Base-by-base conservation (phyloP, 805 yeast genomes). In the Wickerhamomyces pijperi region DNA sequence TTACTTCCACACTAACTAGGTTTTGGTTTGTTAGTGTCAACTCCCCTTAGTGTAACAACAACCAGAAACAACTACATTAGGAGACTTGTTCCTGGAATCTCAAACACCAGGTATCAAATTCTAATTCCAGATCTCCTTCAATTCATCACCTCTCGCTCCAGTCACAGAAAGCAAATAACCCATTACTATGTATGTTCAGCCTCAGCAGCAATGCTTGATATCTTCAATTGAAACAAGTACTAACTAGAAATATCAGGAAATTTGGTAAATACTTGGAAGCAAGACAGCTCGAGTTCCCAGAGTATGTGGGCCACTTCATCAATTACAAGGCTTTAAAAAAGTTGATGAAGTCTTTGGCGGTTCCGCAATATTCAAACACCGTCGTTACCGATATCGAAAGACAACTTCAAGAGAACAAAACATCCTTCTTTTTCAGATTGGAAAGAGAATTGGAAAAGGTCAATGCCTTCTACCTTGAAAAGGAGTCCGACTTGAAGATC, bases 381-480 rank as follows among this genome's bases (percentile, higher is more conserved):
- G 43, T 43, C 15, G 44, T 32, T 39, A 35, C 54, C 36, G 55
- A 60, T 44, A 63, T 69, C 14, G 74, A 74, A 46, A 64, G 68
- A 41, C 63, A 77, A 2, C 64, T 92, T 34, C 90, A 87, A 53
- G 95, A 86, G 48, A 87, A 86, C 61, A 88, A 86, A 60, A 88
- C 96, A 4, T 78, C 92, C 2, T 82, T 82, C 53, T 76, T 76
- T 58, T 92, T 92, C 65, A 74, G 84, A 50, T 68, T 92, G 28
- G 98, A 92, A 56, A 75, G 98, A 53, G 98, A 92, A 56, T 68
- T 92, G 49, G 98, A 92, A 53, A 92, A 90, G 56, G 97, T 92
- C 40, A 90, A 94, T 58, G 70, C 76, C n/a, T 90, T 85, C 56
- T 92, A 92, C 56, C 62, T 87, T 34, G 94, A 85, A 54, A 90